Evolutionary conservation across 345 rosid species (phyloP).

Genomic region (Gossypium herbaceum): DNA sequence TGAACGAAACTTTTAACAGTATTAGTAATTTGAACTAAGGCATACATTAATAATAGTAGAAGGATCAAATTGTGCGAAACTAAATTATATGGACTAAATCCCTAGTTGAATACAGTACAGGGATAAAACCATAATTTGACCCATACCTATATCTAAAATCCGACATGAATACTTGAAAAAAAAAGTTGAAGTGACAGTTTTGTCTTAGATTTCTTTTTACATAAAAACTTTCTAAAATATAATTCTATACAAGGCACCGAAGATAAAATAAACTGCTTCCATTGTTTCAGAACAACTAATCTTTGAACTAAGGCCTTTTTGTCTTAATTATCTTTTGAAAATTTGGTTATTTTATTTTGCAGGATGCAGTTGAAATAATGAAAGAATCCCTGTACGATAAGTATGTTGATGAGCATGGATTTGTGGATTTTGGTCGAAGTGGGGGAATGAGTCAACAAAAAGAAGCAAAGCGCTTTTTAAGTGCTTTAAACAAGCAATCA

Average conservation of each 20-base stretch:
- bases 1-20: no score
- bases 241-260: background rate
- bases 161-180: no score
- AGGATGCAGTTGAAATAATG: conserved; percentile 98
- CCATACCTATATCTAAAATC: no score
- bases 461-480: conserved; percentile 86
- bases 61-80: no score
- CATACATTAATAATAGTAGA: no score
- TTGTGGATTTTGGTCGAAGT: conserved; percentile 83
- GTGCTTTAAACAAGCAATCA: conserved; percentile 86
- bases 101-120: no score
- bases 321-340: background rate
- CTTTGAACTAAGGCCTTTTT: background rate
- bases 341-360: conserved; percentile 26
- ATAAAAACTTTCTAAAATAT: background rate
- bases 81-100: no score
- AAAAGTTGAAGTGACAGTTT: no score
- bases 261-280: background rate
- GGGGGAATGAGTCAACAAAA: conserved; percentile 99
- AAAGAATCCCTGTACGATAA: conserved; percentile 90
- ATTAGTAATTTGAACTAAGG: no score
- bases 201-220: background rate
- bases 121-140: no score
- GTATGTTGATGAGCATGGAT: conserved; percentile 87
- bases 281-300: background rate